Base-by-base conservation (phyloP, 805 yeast species). In the Hemisphaericaspora nanyangensis region DNA sequence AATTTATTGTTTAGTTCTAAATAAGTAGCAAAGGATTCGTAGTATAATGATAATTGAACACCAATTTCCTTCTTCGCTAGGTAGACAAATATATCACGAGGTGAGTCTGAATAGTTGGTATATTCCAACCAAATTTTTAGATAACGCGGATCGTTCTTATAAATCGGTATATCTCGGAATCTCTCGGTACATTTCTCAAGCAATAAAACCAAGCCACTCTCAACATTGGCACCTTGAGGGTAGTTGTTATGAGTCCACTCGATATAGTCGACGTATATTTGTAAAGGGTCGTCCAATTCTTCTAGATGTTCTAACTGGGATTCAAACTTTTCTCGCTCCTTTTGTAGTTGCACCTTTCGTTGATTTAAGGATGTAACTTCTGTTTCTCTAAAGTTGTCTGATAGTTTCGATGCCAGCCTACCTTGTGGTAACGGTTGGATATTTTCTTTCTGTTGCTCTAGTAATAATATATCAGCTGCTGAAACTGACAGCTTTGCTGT, bases 141-240 rank as follows among this genome's bases (percentile, higher is more conserved):
- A 53, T 85, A 89, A 34, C 97, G 63, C 1, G 91, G 79, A 55
- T 91, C 97, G 55, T 90, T 83, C 43, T 79, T 81, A 56, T 89
- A 91, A 44, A 77, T 79, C 0, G 61, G 61, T 24, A 72, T 74
- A 48, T 83, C 85, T 50, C 80, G 69, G 54, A 87, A 85, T 43
- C 70, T 70, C 29, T 79, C 73, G 0, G 95, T 81, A 48, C 93
- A 83, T 34, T 82, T 64, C 53, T 87, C 95, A 25, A 90, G 63
- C 8, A 85, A 54, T 12, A 60, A 65, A 3, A 88, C 59, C 35
- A 88, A 64, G 0, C 88, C 89, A 46, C 86, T 80, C 33, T 80
- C 82, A 4, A 70, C 65, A 3, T 75, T 69, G 25, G 71, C 68
- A 0, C 79, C 95, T 29, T 80, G 78, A 0, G 90, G 86, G 51